A percentile compares a stretch with the other conserved stretches of the same genome.
These are phyloP conservation scores for Yamadazyma siamensis DNA, from an alignment of 1,139 yeast species.

Conservation along the genomic window DNA sequence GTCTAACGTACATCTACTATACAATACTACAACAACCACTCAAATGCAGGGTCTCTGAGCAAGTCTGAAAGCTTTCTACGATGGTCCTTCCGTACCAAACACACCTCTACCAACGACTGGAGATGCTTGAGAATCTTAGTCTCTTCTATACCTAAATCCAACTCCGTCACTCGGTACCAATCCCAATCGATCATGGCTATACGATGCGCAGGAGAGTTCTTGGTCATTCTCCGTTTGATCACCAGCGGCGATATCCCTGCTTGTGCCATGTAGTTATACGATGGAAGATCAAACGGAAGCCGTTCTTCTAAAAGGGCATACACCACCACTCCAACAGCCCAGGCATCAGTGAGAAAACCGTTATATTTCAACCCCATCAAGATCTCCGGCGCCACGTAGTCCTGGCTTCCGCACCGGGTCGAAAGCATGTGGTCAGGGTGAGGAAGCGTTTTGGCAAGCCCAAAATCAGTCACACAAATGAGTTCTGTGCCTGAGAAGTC, in stretches of 20 bases:
- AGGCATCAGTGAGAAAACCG: constrained; percentile 84
- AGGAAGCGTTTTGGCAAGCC: constrained; percentile 69
- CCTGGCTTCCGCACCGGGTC: constrained; percentile 94
- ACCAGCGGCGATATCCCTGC: constrained; percentile 44
- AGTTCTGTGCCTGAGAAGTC: constrained; percentile 4
- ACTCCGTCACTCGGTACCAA: constrained; percentile 51
- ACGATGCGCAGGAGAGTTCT: constrained; percentile 74
- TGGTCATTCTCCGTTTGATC: constrained; percentile 46
- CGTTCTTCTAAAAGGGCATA: constrained; percentile 81
- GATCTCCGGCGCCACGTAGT: constrained; percentile 91
- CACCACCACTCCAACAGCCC: constrained; percentile 92
- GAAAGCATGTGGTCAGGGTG: constrained; percentile 59
- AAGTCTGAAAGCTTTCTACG: too few species aligned
- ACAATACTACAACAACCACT: too few species aligned
- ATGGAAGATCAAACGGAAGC: constrained; percentile 76
- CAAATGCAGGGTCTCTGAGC: too few species aligned
- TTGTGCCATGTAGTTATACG: constrained; percentile 33
- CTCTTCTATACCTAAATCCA: constrained; percentile 16
- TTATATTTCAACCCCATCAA: constrained; percentile 87
- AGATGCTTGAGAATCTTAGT: constrained; percentile 24
- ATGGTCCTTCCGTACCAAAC: constrained; percentile 42
- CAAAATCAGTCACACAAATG: constrained; percentile 76
- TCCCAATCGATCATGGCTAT: constrained; percentile 93
- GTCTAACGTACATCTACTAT: too few species aligned
- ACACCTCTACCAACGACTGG: constrained; percentile 28